Conservation (phyloP, 148 eudicot species). For the Rhododendron vialii region DNA sequence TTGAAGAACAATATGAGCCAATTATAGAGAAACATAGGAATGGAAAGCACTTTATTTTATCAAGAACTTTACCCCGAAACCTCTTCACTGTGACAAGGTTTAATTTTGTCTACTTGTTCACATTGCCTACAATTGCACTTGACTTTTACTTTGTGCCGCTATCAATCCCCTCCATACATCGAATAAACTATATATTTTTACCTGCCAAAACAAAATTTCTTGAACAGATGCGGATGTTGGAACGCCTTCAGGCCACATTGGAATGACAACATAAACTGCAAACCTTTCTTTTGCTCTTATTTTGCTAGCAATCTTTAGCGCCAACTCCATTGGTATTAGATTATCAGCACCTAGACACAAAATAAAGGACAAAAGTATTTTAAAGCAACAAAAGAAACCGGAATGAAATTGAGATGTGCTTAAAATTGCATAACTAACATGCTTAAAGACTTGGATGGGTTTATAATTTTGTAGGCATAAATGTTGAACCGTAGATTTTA, state of each 20-base stretch:
- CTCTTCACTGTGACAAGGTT: not conserved
- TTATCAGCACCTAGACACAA: constrained; percentile 48
- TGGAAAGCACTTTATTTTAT: not conserved
- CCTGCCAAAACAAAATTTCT: constrained; percentile 58
- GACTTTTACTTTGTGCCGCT: not conserved
- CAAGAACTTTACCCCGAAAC: not conserved
- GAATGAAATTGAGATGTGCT: not conserved
- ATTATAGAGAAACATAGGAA: not conserved
- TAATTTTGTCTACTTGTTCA: not conserved
- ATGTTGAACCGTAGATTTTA: no score
- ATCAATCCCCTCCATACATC: not conserved
- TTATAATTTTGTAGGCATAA: not conserved
- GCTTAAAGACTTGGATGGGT: not conserved
- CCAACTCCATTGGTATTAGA: constrained; percentile 67
- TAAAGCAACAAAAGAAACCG: not conserved
- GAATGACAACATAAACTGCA: constrained; percentile 48
- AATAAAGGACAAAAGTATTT: not conserved
- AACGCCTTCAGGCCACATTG: constrained; percentile 63
- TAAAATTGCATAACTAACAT: not conserved
- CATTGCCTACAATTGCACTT: not conserved
- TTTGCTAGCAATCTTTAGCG: constrained; percentile 55
- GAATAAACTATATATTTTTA: constrained; percentile 1
- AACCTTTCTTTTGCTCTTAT: constrained; percentile 53
- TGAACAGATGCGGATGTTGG: constrained; percentile 43
- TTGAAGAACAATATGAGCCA: not conserved